Conservation (phyloP, 129 eudicot genomes). For the Rutidosis leptorrhynchoides region DNA sequence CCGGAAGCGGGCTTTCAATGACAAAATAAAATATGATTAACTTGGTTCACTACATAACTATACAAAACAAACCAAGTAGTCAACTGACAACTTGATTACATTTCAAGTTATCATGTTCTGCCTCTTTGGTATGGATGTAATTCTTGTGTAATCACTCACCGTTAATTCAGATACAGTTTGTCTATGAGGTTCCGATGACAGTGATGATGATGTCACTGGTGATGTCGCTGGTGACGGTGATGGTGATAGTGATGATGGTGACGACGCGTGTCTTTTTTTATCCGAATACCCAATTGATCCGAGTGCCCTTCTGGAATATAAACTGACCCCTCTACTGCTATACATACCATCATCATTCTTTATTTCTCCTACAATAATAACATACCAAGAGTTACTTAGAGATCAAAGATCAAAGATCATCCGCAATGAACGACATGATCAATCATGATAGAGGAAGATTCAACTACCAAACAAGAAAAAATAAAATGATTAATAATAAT, state of each 20-base stretch:
- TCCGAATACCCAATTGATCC: constrained; percentile 22
- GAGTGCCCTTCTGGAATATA: constrained; percentile 63
- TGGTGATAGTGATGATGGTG: constrained; percentile 30
- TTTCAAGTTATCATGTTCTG: constrained; percentile 5
- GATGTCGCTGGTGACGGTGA: constrained; percentile 30
- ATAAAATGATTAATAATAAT: too few relatives aligned
- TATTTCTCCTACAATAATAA: constrained; percentile 37
- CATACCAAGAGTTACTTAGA: constrained; percentile 14
- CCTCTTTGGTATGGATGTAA: neutral
- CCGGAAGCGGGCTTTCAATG: neutral
- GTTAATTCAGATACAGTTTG: constrained; percentile 5
- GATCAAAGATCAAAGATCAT: neutral
- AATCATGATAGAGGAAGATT: neutral
- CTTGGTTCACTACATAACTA: constrained; percentile 20
- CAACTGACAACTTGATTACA: neutral
- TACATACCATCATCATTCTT: constrained; percentile 17
- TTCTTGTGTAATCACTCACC: constrained; percentile 1
- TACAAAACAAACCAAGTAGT: constrained; percentile 24
- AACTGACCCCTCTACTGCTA: constrained; percentile 10
- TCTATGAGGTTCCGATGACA: constrained; percentile 6
- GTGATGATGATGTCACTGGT: neutral
- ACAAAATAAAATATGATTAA: neutral
- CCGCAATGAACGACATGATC: neutral
- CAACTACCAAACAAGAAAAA: neutral
- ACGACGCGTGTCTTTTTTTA: constrained; percentile 1